phyloP scores from a whole-genome alignment of 2,329 filamentous ascomycete species.

The Colletotrichum neosansevieriae region DNA sequence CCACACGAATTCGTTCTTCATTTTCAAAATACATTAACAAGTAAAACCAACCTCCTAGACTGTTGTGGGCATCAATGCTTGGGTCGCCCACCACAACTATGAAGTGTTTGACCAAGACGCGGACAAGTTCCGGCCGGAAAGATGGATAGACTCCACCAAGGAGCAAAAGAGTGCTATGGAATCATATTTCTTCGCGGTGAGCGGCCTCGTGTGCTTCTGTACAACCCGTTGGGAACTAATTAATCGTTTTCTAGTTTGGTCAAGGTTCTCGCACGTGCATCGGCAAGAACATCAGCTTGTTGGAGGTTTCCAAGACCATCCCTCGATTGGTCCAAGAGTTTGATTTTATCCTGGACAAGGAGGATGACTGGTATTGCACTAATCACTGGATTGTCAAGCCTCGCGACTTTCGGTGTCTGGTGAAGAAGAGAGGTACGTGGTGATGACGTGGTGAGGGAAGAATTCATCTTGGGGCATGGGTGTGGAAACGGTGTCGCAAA shows the following conservation, averaged over 20 bases:
- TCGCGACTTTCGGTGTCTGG: background rate
- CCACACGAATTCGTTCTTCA: background rate
- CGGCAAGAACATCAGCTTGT: conserved; percentile 48
- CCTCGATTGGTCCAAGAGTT: conserved; percentile 52
- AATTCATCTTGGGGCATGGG: no score
- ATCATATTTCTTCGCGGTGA: conserved; percentile 24
- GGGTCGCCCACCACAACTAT: conserved; percentile 55
- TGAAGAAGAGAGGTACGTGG: background rate
- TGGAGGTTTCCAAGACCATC: conserved; percentile 59
- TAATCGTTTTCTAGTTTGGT: conserved; percentile 56
- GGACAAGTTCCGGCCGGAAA: conserved; percentile 53
- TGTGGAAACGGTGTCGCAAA: no score
- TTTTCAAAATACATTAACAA: no score
- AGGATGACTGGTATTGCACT: background rate
- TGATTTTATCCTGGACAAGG: conserved; percentile 44
- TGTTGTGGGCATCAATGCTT: conserved; percentile 55
- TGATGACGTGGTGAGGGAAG: background rate
- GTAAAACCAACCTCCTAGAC: conserved; percentile 37
- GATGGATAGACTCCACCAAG: conserved; percentile 47
- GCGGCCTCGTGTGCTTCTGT: background rate
- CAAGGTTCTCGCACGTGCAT: conserved; percentile 65
- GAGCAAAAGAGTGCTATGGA: conserved; percentile 39
- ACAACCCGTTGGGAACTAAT: no score
- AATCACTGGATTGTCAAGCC: background rate
- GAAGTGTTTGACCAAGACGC: conserved; percentile 54